Evolutionary conservation across 441 rosid species (phyloP), one percentile per base, ranked within the genome.

Genomic region (Croton setiger): DNA sequence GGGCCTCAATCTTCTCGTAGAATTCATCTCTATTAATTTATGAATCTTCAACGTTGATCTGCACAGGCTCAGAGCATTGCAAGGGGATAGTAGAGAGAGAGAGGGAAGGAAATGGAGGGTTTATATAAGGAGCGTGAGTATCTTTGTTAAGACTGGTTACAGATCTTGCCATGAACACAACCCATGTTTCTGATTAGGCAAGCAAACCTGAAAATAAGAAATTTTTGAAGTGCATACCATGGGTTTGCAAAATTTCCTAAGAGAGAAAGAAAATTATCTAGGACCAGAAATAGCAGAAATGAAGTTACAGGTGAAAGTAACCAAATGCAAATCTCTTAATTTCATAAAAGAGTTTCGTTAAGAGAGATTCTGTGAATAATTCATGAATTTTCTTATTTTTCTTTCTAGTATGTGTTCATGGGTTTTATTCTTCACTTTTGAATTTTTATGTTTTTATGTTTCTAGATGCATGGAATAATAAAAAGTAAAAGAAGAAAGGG

Each of bases 1-100:
- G 99, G 7, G 98, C 99, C 81, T 92, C 93, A 47, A 92, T 90
- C 20, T 83, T 80, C 84, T 95, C 98, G 81, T 95, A 95, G 81
- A 92, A 88, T 53, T 87, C 90, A 4, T 83, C 86, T 14, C 81
- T 87, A 44, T 62, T 72, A 17, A n/a, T 18, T n/a, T 17, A 9
- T n/a, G 18, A 12, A 54, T 78, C 82, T 49, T 70, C 85, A 60
- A 68, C 73, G 64, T 67, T 63, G 55, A 76, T 81, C 21, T 69
- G 74, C 63, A 64, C 51, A 59, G 53, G 43, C 15, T 51, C 68
- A 11, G 70, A 11, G 86, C 90, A 83, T 84, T 69, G 20, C 27
- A 0, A 6, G 52, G 23, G 37, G 54, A 75, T 61, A 69, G 44
- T 35, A 18, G 88, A 87, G 44, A 73, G 56, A 72, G 53, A 60